phyloP scores from a whole-genome alignment of 1,284 basidiomycete genomes.

The Apiotrichum brassicae region DNA sequence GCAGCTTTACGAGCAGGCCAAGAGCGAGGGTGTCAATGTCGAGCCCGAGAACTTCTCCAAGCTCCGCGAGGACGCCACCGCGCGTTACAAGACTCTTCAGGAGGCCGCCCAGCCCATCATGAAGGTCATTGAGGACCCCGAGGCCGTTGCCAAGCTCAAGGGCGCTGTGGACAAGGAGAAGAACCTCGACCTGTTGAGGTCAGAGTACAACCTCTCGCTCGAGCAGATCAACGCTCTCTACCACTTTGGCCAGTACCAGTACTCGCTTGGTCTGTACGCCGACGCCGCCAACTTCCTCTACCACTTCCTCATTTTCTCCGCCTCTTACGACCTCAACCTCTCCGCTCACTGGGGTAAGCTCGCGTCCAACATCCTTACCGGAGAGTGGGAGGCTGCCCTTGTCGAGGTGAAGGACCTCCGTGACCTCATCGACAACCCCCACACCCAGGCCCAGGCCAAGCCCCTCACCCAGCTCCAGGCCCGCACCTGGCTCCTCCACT shows the following conservation, averaged over 20 bases:
- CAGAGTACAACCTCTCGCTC: constrained; percentile 82
- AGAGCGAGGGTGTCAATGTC: constrained; percentile 39
- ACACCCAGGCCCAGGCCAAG: constrained; percentile 52
- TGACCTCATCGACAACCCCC: constrained; percentile 72
- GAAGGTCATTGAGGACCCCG: constrained; percentile 93
- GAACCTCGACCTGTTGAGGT: constrained; percentile 88
- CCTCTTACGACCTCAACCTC: constrained; percentile 81
- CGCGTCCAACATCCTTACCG: constrained; percentile 88
- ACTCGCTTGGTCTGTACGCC: constrained; percentile 92
- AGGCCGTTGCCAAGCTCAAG: constrained; percentile 71
- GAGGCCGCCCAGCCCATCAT: constrained; percentile 86
- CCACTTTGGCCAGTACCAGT: constrained; percentile 97
- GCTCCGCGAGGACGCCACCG: constrained; percentile 72
- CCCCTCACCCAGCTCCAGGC: constrained; percentile 80
- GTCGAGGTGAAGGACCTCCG: constrained; percentile 89
- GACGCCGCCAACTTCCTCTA: constrained; percentile 96
- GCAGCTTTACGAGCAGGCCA: constrained; percentile 67
- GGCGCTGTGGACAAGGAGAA: constrained; percentile 84
- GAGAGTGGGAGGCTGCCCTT: constrained; percentile 88
- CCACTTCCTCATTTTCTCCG: constrained; percentile 96
- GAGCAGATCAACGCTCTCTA: constrained; percentile 95
- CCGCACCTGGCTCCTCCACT: constrained; percentile 95
- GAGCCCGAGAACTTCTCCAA: constrained; percentile 59
- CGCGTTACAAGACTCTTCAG: constrained; percentile 74
- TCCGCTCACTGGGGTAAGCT: constrained; percentile 99